phyloP scores from a whole-genome alignment of 768 basidiomycete species.

The Coprinopsis sp. region DNA sequence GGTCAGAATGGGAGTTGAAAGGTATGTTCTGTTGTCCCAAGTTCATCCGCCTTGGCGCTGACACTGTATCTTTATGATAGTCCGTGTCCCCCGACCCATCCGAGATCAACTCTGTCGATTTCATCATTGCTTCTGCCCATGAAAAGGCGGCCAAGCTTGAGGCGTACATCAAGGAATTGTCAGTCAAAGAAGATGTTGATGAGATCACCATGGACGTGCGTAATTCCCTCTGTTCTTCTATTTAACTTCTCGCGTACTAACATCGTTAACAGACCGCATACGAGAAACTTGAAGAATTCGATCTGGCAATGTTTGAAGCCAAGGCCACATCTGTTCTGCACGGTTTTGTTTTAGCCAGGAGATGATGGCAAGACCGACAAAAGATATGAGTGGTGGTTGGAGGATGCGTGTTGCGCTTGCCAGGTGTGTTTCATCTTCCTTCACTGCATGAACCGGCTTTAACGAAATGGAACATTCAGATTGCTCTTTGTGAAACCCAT shows the following conservation, averaged over 20 bases:
- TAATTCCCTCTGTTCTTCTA: too few species aligned
- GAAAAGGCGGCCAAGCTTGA: constrained; percentile 93
- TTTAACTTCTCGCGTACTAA: too few species aligned
- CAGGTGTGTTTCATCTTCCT: too few species aligned
- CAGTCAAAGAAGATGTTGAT: constrained; percentile 81
- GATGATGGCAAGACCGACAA: constrained; percentile 97
- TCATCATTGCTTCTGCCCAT: constrained; percentile 88
- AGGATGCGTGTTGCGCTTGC: constrained; percentile 98
- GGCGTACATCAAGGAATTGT: constrained; percentile 89
- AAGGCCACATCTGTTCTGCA: constrained; percentile 97
- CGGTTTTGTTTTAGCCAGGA: constrained; percentile 82
- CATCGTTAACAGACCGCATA: too few species aligned
- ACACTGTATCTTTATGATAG: constrained; percentile 31
- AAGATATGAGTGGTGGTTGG: constrained; percentile 99
- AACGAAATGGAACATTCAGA: too few species aligned
- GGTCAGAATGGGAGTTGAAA: constrained; percentile 93
- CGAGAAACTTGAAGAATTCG: constrained; percentile 96
- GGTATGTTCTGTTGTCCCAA: constrained; percentile 40
- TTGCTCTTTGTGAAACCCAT: constrained; percentile 96
- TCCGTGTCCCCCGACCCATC: constrained; percentile 96
- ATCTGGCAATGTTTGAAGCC: constrained; percentile 90
- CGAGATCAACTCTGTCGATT: constrained; percentile 94
- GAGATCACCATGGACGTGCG: constrained; percentile 83
- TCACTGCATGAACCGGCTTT: too few species aligned
- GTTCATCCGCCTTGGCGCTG: constrained; percentile 2